Base-by-base conservation (phyloP, 208 protist species). In the Tritrichomonas foetus region DNA sequence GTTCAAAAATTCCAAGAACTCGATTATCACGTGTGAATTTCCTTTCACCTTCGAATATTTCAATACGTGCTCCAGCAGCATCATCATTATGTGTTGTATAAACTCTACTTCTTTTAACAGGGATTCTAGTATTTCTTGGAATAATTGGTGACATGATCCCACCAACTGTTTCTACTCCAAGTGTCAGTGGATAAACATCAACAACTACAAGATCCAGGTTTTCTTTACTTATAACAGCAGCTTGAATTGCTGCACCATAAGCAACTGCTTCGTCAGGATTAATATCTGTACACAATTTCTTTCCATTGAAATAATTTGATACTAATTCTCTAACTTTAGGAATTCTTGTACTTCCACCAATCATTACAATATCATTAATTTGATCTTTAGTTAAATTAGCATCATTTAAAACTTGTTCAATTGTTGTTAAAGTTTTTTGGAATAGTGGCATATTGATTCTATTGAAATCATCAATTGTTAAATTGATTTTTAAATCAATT, bases 191-290 rank as follows among this genome's bases (percentile, higher is more conserved):
- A n/a, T 97, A 97, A 78, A 98, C 97, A 95, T 98, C 98, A 94
- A 99, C 96, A 20, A 99, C 96, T 39, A 98, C 95, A 20, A 98
- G 36, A 82, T 95, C 94, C 69, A 95, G 93, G 53, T 94, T 95
- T 92, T 95, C 94, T 39, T 94, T 95, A 55, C 96, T 95, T 16
- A 99, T 96, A 61, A 99, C 97, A 94, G 97, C 98, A 75, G 96
- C 98, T 97, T 99, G 98, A 30, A 99, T 97, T 11, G 98, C 98
- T 16, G 98, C 98, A 95, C 98, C 98, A 95, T 98, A 98, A n/a
- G 98, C 98, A 47, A 99, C 98, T 61, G 98, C 98, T 96, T 99
- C 98, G 96, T 99, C 95, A 44, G 95, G 95, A 93, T 96, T 96
- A 94, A 96, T 96, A 11, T 47, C n/a, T 30, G 89, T 47, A 96